Conservation (phyloP, 1,284 basidiomycete species). For the Ustilago curta region DNA sequence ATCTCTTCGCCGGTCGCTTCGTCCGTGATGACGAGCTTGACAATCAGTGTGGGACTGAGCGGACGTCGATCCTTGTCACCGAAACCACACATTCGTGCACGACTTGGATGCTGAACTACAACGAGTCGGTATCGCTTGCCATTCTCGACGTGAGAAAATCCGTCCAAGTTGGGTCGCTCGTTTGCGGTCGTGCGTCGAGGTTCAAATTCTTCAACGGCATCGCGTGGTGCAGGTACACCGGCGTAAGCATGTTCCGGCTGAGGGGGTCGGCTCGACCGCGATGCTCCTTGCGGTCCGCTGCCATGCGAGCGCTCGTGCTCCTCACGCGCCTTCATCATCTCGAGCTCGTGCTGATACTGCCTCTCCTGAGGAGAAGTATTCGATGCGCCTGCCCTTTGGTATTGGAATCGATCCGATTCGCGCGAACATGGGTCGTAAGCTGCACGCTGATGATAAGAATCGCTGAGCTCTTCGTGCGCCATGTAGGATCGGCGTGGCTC, state of each 20-base stretch:
- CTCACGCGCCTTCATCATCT: constrained; percentile 48
- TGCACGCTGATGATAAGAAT: constrained; percentile 14
- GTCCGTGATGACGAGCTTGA: constrained; percentile 59
- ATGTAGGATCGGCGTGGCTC: constrained; percentile 20
- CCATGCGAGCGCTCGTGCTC: constrained; percentile 31
- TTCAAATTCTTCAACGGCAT: constrained; percentile 26
- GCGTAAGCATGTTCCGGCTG: constrained; percentile 17
- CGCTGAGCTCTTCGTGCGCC: constrained; percentile 13
- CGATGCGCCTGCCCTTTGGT: not conserved
- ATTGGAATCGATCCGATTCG: constrained; percentile 11
- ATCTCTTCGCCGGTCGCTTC: constrained; percentile 54
- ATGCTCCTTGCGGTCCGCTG: constrained; percentile 2
- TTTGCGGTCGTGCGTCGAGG: constrained; percentile 16
- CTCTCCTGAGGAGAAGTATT: constrained; percentile 27
- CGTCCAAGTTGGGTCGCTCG: constrained; percentile 33
- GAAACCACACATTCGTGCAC: constrained; percentile 64
- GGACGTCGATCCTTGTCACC: constrained; percentile 65
- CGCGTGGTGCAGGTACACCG: constrained; percentile 16
- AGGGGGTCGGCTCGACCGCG: constrained; percentile 12
- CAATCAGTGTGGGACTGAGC: constrained; percentile 62
- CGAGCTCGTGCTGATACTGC: constrained; percentile 42
- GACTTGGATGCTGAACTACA: constrained; percentile 59
- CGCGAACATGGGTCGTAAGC: constrained; percentile 19
- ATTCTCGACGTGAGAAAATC: constrained; percentile 41
- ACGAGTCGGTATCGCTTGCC: constrained; percentile 54